Evolutionary conservation across 257 asterid genomes (phyloP).

Genomic region (Catharanthus roseus): DNA sequence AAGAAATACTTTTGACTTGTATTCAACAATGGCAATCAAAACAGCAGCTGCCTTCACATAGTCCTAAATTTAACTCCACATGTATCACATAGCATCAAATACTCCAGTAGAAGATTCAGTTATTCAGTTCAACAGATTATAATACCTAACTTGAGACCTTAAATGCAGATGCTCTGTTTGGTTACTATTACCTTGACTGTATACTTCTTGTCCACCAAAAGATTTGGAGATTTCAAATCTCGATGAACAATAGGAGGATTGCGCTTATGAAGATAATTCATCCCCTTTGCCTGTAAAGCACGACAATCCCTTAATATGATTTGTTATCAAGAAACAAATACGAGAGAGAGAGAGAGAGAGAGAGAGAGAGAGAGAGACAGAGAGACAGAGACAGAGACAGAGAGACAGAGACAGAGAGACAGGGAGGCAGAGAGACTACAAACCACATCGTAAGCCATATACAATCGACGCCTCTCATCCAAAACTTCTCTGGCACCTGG

Average conservation of each 20-base stretch:
- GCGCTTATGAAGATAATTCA: constrained; percentile 89
- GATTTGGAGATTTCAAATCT: constrained; percentile 94
- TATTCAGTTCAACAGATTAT: constrained; percentile 1
- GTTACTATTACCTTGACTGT: constrained; percentile 75
- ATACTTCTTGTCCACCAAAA: constrained; percentile 83
- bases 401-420: constrained; percentile 9
- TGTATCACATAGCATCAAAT: background rate
- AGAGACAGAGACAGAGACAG: no score
- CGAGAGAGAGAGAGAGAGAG: constrained; percentile 8
- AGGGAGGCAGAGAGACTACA: constrained; percentile 9
- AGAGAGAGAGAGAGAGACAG: background rate
- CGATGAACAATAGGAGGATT: constrained; percentile 94
- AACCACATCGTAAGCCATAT: constrained; percentile 94
- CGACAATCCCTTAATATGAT: constrained; percentile 11
- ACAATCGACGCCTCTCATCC: constrained; percentile 83
- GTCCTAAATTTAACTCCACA: background rate
- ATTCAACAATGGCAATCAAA: background rate
- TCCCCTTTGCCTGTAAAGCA: constrained; percentile 72
- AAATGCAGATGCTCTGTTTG: background rate
- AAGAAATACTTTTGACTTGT: background rate
- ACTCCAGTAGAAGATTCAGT: background rate
- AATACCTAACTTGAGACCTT: background rate
- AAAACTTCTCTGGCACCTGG: constrained; percentile 73
- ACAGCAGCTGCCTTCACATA: background rate
- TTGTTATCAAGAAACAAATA: constrained; percentile 12